Percentiles rank a stretch among this genome's conserved stretches.
Evolutionary conservation across 345 rosid species (phyloP).

Genomic region (Psidium friedrichsthalianum): DNA sequence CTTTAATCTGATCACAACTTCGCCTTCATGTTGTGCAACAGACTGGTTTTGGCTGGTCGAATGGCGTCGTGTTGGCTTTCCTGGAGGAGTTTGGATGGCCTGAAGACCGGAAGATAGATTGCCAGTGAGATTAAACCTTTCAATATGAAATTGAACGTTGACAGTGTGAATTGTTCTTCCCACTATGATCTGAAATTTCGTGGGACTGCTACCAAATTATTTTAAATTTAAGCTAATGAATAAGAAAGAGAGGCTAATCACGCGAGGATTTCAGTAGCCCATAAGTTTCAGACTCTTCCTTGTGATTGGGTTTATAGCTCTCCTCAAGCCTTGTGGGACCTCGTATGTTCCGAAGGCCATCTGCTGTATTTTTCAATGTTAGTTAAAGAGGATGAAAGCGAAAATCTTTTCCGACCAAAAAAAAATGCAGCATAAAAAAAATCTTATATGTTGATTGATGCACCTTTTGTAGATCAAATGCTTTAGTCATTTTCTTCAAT

Average conservation of each 20-base stretch:
- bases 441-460: too few relatives aligned
- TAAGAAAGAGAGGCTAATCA: too few relatives aligned
- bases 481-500: not conserved
- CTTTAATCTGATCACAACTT: not conserved
- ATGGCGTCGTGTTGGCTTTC: conserved; percentile 74
- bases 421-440: not conserved
- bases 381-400: not conserved
- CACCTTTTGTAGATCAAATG: not conserved
- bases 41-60: conserved; percentile 99
- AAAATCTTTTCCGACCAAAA: not conserved
- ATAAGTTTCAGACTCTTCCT: not conserved
- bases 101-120: conserved; percentile 29
- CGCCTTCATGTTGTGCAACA: conserved; percentile 23
- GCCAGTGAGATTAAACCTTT: not conserved
- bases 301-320: not conserved
- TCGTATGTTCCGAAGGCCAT: not conserved
- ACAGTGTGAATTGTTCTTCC: not conserved
- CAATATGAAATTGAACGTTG: not conserved
- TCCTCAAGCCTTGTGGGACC: not conserved
- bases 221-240: too few relatives aligned
- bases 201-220: too few relatives aligned
- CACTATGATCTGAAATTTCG: too few relatives aligned
- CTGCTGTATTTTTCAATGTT: too few relatives aligned
- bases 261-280: not conserved
- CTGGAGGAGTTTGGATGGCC: conserved; percentile 97